These are phyloP conservation scores for Cornus kousa DNA, from an alignment of 148 eudicot species.

Conservation along the genomic window DNA sequence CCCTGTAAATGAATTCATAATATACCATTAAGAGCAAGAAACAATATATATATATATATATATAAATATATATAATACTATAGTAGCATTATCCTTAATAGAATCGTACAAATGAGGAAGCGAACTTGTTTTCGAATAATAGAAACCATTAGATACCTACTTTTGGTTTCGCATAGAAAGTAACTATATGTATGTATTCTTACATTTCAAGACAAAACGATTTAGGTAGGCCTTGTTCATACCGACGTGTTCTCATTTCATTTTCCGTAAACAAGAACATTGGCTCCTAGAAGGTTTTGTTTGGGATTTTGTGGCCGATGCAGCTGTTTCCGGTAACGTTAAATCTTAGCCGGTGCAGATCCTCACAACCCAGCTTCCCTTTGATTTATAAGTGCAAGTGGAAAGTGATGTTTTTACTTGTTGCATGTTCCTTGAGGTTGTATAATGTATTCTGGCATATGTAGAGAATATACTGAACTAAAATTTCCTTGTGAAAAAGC, in stretches of 20 bases:
- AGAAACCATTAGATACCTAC: background rate
- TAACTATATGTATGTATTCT: background rate
- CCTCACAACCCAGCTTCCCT: no score
- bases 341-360: background rate
- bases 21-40: no score
- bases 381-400: no score
- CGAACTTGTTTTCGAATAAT: background rate
- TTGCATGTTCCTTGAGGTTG: no score
- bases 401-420: no score
- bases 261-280: background rate
- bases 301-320: background rate
- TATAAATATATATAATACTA: background rate
- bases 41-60: no score
- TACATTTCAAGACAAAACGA: background rate
- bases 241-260: background rate
- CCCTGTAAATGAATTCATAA: background rate
- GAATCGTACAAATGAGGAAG: background rate
- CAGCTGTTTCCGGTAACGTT: background rate
- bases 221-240: background rate
- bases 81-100: background rate
- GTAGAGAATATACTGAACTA: no score
- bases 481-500: no score
- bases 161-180: background rate
- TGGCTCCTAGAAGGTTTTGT: slow-evolving; percentile 7
- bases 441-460: no score